Evolutionary conservation across 306 rosid genomes (phyloP), one percentile per base, ranked within the genome.

Genomic region (Carpinus fangiana): DNA sequence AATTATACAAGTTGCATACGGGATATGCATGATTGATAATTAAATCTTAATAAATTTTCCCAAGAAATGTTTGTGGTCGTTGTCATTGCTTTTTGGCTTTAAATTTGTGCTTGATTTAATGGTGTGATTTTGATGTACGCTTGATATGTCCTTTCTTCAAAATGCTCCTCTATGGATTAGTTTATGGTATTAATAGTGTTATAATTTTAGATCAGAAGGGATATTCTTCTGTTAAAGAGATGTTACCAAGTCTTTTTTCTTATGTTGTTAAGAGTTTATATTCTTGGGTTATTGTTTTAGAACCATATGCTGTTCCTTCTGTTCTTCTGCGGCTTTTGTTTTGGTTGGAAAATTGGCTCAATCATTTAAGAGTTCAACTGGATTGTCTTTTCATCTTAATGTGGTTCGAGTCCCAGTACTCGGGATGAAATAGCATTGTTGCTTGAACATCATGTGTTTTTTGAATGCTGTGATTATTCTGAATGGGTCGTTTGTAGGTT

Each of bases 401-500:
- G 11, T 60, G 16, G 11, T 28, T 28, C 10, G 13, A 12, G 17
- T 26, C 67, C 67, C 26, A 2, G 43, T 61, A 5, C 18, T 36
- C 7, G 1, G 38, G 12, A n/a, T 60, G 16, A 10, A 20, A 6
- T 20, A 50, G 1, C 17, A 17, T 17, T 57, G 12, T 10, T 57
- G 64, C 6, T 13, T 13, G 62, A 20, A 61, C 26, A 23, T 10
- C 26, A 23, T 3, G 3, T 61, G 18, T 1, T 20, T 61, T 26
- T 61, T 18, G 13, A 61, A 66, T 14, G 18, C 60, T 3, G 43
- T 34, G 50, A 23, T 76, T 81, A 61, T 71, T 57, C 50, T n/a
- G 21, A 47, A 62, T 52, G 11, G 69, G 61, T 18, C 2, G 36
- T 50, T 61, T 73, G 65, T 78, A 92, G 97, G 88, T 85, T 88